These are phyloP conservation scores for Exophiala lecanii-corni DNA, from an alignment of 2,329 filamentous ascomycete species.

Conservation along the genomic window DNA sequence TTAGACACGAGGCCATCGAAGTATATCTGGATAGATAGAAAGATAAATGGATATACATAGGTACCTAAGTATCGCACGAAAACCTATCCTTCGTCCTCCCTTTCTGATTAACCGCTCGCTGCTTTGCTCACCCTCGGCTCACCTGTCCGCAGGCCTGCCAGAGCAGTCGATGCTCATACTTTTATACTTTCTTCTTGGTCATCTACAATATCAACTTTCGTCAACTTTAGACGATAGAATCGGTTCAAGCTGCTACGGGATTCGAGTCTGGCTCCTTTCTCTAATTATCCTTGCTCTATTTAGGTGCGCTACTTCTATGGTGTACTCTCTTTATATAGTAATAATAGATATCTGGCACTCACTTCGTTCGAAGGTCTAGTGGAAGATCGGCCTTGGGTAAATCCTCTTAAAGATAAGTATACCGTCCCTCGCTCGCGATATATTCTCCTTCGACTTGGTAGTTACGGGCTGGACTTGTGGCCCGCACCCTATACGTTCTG, in stretches of 20 bases:
- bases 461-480: background rate
- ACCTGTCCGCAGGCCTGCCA: background rate
- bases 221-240: constrained; percentile 3
- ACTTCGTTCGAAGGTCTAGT: constrained; percentile 14
- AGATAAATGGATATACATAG: too few relatives aligned
- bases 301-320: constrained; percentile 1
- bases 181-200: background rate
- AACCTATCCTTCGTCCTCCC: background rate
- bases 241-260: constrained; percentile 1
- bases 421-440: constrained; percentile 8
- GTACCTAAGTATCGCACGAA: too few relatives aligned
- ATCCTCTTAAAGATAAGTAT: constrained; percentile 11
- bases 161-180: background rate
- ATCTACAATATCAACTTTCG: constrained; percentile 46
- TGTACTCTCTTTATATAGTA: constrained; percentile 3
- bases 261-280: background rate
- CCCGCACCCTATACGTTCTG: too few relatives aligned
- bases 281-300: constrained; percentile 3
- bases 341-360: constrained; percentile 6
- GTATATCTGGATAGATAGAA: too few relatives aligned
- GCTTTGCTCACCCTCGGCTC: constrained; percentile 4
- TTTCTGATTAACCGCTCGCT: constrained; percentile 1
- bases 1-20: too few relatives aligned
- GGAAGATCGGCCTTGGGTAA: constrained; percentile 8
- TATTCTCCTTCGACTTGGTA: background rate